Evolutionary conservation across 23 red algal genomes (phyloP).

Genomic region (Chondrus crispus): DNA sequence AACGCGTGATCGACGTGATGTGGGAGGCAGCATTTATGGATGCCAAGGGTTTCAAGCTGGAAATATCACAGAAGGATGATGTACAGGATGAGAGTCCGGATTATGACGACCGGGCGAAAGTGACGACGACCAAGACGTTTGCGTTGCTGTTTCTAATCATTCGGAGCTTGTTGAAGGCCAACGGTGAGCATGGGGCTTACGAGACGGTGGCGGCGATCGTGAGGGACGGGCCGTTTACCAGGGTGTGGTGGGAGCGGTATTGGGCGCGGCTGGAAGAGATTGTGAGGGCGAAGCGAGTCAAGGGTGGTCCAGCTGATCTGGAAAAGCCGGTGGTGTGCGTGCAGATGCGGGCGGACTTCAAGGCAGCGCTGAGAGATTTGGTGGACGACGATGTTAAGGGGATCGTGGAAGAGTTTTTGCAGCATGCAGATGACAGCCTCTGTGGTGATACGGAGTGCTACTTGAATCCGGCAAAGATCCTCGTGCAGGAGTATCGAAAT

Average conservation of each 20-base stretch:
- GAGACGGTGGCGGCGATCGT: not conserved
- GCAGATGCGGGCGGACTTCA: not conserved
- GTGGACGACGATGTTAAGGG: slow-evolving; percentile 32
- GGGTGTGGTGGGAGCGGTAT: slow-evolving; percentile 16
- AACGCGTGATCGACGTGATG: slow-evolving; percentile 33
- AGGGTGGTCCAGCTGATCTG: not conserved
- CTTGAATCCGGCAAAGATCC: not conserved
- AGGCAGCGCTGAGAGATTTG: not conserved
- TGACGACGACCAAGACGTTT: slow-evolving; percentile 35
- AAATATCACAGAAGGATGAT: not conserved
- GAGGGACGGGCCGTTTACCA: not conserved
- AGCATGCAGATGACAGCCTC: not conserved
- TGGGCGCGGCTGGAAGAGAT: not conserved
- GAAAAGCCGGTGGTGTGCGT: not conserved
- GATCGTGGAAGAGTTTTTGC: slow-evolving; percentile 10
- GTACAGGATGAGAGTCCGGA: not conserved
- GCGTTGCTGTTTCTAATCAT: slow-evolving; percentile 29
- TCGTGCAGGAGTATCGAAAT: not conserved
- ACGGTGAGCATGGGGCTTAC: not conserved
- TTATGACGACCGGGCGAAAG: slow-evolving; percentile 1
- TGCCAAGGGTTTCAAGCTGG: not conserved
- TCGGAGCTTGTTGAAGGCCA: not conserved
- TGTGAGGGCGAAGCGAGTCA: not conserved
- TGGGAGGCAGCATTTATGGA: slow-evolving; percentile 45
- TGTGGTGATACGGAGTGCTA: slow-evolving; percentile 4